Evolutionary conservation across 2,329 filamentous ascomycete species (phyloP), one percentile per base, ranked within the genome.

Genomic region (Hypoxylon sp.): DNA sequence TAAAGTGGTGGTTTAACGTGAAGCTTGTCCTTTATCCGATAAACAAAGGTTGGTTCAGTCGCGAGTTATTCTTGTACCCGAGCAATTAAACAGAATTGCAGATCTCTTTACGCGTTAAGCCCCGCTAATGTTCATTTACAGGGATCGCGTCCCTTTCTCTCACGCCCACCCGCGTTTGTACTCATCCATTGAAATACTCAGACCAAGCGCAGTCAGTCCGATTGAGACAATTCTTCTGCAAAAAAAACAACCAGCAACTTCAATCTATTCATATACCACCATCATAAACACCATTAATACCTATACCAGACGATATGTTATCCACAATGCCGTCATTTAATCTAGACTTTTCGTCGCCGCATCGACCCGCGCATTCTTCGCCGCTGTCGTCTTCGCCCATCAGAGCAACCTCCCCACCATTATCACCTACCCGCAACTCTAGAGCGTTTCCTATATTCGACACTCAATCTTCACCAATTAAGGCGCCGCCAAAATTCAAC

Each of bases 301-400:
- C n/a, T n/a, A 31, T 12, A 32, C 15, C 9, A 38, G 35, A 41
- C 65, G 60, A 61, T 12, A 69, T 74, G 71, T 69, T 71, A 59
- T 63, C 63, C 52, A 63, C 63, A 43, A 71, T 69, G 67, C 64
- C 66, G 27, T 62, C 73, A n/a, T 76, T 78, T 63, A 71, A 73
- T 57, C 59, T 70, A 40, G 67, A 71, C 47, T 65, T 70, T 55
- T 64, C 66, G 21, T 77, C 76, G 67, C 63, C 63, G 29, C 66
- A 77, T 67, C 74, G 74, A 11, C 81, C 82, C 2, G 55, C 69
- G 25, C 69, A 77, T 20, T 70, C 82, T 1, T 85, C 82, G 36
- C 82, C 81, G 4, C 78, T 84, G 3, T 82, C 82, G 2, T 85
- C 82, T 2, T 83, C 81, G 2, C 81, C 82, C 8, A 68, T 83